phyloP scores from a whole-genome alignment of 768 basidiomycete genomes.

The Termitomyces sp. region DNA sequence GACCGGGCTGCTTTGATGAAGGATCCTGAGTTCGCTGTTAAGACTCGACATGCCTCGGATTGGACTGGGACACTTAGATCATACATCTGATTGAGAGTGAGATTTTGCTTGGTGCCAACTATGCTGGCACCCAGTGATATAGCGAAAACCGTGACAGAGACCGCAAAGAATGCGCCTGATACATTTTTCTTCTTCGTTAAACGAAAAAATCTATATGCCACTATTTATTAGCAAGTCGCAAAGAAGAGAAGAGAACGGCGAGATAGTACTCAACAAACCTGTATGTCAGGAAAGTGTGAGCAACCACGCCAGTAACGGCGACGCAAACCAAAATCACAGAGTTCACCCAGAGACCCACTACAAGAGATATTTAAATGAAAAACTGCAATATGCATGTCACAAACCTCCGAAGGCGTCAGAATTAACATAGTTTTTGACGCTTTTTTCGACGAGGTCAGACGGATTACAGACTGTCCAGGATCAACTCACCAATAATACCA shows the following conservation, averaged over 20 bases:
- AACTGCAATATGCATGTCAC: background rate
- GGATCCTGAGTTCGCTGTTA: background rate
- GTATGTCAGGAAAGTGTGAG: slow-evolving; percentile 28
- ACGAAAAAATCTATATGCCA: slow-evolving; percentile 7
- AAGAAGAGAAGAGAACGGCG: background rate
- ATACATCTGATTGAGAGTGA: slow-evolving; percentile 15
- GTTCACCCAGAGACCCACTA: slow-evolving; percentile 28
- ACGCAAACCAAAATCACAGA: slow-evolving; percentile 29
- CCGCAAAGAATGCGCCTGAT: background rate
- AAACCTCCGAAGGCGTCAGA: slow-evolving; percentile 9
- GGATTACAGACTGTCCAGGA: background rate
- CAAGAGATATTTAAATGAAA: background rate
- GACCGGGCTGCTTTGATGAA: background rate
- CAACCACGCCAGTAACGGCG: slow-evolving; percentile 27
- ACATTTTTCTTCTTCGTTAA: slow-evolving; percentile 6
- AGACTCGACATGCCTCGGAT: background rate
- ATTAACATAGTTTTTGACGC: slow-evolving; percentile 15
- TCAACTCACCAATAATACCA: slow-evolving; percentile 14
- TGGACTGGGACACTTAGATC: background rate
- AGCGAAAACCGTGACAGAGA: slow-evolving; percentile 8
- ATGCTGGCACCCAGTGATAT: slow-evolving; percentile 13
- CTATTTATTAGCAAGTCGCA: slow-evolving; percentile 13
- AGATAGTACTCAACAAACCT: slow-evolving; percentile 16
- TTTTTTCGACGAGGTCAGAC: background rate
- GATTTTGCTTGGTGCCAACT: slow-evolving; percentile 3